Base-by-base conservation (phyloP, 2,329 filamentous ascomycete species). In the Pseudocercospora fuligena region DNA sequence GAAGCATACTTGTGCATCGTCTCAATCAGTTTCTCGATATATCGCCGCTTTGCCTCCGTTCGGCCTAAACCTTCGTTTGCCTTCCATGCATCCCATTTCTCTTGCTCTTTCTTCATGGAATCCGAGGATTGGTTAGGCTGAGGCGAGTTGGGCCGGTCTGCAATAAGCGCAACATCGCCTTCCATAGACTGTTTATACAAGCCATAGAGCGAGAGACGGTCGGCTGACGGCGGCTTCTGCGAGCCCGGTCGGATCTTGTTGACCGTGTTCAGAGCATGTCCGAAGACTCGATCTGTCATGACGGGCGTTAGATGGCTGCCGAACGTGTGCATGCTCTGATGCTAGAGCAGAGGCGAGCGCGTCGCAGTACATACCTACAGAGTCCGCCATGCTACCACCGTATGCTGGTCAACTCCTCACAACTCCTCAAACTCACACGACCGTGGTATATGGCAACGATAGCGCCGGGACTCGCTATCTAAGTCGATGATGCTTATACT, bases 101-200 rank as follows among this genome's bases (percentile, higher is more conserved):
- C 77, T 53, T 75, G 74, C 71, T 89, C 70, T 65, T 75, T 76
- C 61, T 70, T 71, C 61, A 74, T 51, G 6, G 65, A 64, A 19
- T 75, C 73, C 1, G 71, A 40, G 8, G 66, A 69, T 9, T 66
- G 64, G 59, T 61, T 63, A n/a, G 64, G 63, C 21, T 58, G 64
- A n/a, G 65, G 66, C 21, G 60, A 66, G 23, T 69, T 66, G n/a
- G 95, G 94, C 54, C 93, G 88, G 74, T 94, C 90, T 90, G 97
- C 96, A 59, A 98, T 93, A 58, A 92, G 92, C 73, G 95, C 92
- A 36, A 98, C 94, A 80, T 99, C 93, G 58, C 95, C 95, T 83
- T 99, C 94, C 95, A 98, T 98, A 69, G 93, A 93, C 81, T 99
- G 95, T 79, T 99, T 99, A 84, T 99, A 99, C 72, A 99, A 86